phyloP scores from a whole-genome alignment of 495 filamentous ascomycete species.

The Daldinia concentrica region DNA sequence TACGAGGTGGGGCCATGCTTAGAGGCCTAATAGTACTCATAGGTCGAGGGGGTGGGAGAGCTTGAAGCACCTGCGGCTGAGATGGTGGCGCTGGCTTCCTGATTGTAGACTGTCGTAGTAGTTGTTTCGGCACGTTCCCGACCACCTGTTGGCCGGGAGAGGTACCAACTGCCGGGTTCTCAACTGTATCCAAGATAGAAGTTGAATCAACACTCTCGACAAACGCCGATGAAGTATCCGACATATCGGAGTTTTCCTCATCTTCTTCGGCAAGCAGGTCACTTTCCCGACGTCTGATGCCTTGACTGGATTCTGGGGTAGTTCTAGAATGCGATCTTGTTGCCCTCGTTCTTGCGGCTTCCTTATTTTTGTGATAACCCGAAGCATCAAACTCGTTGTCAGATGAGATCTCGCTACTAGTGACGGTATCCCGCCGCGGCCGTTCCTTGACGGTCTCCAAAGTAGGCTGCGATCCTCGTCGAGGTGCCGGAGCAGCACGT shows the following conservation, averaged over 20 bases:
- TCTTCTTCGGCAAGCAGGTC: slow-evolving; percentile 67
- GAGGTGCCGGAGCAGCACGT: slow-evolving; percentile 43
- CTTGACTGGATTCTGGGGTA: slow-evolving; percentile 51
- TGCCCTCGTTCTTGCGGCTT: slow-evolving; percentile 50
- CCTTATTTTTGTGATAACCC: slow-evolving; percentile 68
- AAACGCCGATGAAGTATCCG: slow-evolving; percentile 62
- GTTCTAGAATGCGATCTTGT: slow-evolving; percentile 57
- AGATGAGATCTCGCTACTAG: slow-evolving; percentile 91
- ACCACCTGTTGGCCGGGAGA: slow-evolving; percentile 62
- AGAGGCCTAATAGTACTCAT: slow-evolving; percentile 86
- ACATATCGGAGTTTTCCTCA: slow-evolving; percentile 68
- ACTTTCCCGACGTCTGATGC: slow-evolving; percentile 58
- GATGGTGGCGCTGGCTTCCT: slow-evolving; percentile 54
- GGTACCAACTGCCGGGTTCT: slow-evolving; percentile 55
- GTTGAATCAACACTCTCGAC: slow-evolving; percentile 64
- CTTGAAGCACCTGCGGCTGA: slow-evolving; percentile 70
- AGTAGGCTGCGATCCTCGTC: slow-evolving; percentile 79
- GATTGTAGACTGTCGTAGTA: slow-evolving; percentile 60
- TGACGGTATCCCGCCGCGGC: slow-evolving; percentile 82
- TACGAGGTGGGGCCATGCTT: slow-evolving; percentile 81
- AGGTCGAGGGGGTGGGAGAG: slow-evolving; percentile 90
- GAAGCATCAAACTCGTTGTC: slow-evolving; percentile 84
- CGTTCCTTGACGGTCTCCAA: slow-evolving; percentile 78
- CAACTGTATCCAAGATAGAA: slow-evolving; percentile 61
- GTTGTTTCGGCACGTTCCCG: slow-evolving; percentile 62